Base-by-base conservation (phyloP, 2,329 filamentous ascomycete genomes). In the Chrysosporium queenslandicum region DNA sequence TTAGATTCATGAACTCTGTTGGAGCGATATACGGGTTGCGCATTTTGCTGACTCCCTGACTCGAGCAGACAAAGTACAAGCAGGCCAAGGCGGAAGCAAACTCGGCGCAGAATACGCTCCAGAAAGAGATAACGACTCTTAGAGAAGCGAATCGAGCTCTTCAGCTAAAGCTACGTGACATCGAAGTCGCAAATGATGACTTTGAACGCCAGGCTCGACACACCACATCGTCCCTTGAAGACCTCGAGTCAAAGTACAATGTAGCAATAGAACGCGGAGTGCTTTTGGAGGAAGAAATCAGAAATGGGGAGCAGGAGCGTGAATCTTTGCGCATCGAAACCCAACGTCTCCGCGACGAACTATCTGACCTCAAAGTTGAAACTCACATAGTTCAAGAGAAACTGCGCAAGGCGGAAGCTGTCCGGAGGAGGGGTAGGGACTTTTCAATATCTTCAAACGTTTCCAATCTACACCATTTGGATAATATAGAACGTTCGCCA, bases 161-260 rank as follows among this genome's bases (percentile, higher is more conserved):
- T 56, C 86, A 92, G 63, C 75, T 95, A 57, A 87, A 80, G 69
- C 74, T 98, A 53, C 84, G 92, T 60, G 92, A 98, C 68, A 95
- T 91, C 61, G 92, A 98, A 71, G 92, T 98, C 52, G 88, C 87
- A 66, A 98, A 97, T 72, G 92, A 98, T 75, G 92, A 98, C 69
- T 96, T 91, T 66, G 92, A 98, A 74, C 83, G 89, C 59, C 91
- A 97, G 72, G 91, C 92, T 60, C 83, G 92, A 61, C 92, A 96
- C 69, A 96, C 91, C 25, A 90, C 88, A 32, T 96, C 90, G 41
- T 96, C 91, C 47, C 80, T 97, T 56, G 92, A 98, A 71, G 92
- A 98, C 65, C 77, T 98, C 68, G 92, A 98, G 71, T 91, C 86
- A 57, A 98, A 97, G 70, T 96, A 92, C 70, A 97, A 96, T 67